These are phyloP conservation scores for Saturnispora halmiae DNA, from an alignment of 805 yeast species.

Conservation along the genomic window DNA sequence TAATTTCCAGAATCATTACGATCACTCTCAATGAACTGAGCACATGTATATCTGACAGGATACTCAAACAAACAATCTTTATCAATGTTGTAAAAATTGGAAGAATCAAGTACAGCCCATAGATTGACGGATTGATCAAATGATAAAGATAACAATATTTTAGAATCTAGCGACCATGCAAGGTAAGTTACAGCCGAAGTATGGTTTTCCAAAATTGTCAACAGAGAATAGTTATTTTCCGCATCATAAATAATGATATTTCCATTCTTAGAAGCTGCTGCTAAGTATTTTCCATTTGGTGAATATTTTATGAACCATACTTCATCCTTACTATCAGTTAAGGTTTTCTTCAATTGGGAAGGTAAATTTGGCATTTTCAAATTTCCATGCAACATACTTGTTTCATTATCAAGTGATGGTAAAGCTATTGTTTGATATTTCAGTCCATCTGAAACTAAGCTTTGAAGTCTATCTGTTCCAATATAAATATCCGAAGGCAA, in stretches of 20 bases:
- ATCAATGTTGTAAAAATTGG: constrained; percentile 4
- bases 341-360: constrained; percentile 34
- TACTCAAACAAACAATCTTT: constrained; percentile 6
- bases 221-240: constrained; percentile 32
- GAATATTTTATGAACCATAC: constrained; percentile 81
- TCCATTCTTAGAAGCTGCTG: constrained; percentile 68
- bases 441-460: constrained; percentile 43
- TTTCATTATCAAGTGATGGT: constrained; percentile 20
- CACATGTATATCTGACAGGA: constrained; percentile 13
- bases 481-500: constrained; percentile 37
- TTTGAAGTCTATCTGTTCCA: constrained; percentile 45
- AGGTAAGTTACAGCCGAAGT: constrained; percentile 52
- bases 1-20: constrained; percentile 8
- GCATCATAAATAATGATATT: constrained; percentile 60
- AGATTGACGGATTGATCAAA: constrained; percentile 61
- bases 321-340: constrained; percentile 55
- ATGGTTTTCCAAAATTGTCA: constrained; percentile 36
- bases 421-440: constrained; percentile 32
- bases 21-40: constrained; percentile 9
- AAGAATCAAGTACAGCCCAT: constrained; percentile 14
- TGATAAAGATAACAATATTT: constrained; percentile 58
- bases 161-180: constrained; percentile 70
- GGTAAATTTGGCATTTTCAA: constrained; percentile 28
- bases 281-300: constrained; percentile 64
- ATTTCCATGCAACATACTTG: constrained; percentile 8